A percentile compares a stretch with the other conserved stretches of the same genome.
These are phyloP conservation scores for Globisporangium okanoganense DNA, from an alignment of 352 stramenopile species.

Conservation along the genomic window DNA sequence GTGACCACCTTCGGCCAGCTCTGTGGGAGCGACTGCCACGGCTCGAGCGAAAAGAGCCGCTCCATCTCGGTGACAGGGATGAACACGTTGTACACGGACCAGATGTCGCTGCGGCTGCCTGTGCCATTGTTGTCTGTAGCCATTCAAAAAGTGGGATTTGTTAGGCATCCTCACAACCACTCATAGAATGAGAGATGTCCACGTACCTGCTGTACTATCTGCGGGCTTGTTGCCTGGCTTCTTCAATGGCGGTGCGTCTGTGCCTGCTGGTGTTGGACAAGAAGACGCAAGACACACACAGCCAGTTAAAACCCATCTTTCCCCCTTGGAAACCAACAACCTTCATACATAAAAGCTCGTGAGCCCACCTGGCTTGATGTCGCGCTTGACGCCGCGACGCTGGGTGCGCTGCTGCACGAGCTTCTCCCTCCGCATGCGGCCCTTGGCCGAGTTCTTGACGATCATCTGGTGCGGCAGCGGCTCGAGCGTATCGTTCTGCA, in stretches of 20 bases:
- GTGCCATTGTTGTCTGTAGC: slow-evolving; percentile 4
- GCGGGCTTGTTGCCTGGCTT: slow-evolving; percentile 8
- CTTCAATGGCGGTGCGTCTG: slow-evolving; percentile 10
- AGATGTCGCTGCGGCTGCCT: neutral
- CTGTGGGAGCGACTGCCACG: slow-evolving; percentile 12
- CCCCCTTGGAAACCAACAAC: neutral
- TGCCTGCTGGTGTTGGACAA: neutral
- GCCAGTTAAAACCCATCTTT: neutral
- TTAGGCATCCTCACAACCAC: neutral
- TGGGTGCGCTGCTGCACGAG: slow-evolving; percentile 23
- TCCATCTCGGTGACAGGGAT: slow-evolving; percentile 19
- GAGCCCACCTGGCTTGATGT: slow-evolving; percentile 12
- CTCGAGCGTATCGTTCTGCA: slow-evolving; percentile 42
- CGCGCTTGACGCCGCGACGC: slow-evolving; percentile 21
- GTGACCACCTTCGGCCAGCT: slow-evolving; percentile 27
- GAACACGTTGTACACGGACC: slow-evolving; percentile 20
- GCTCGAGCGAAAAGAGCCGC: slow-evolving; percentile 10
- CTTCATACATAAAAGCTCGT: neutral
- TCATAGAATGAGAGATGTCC: neutral
- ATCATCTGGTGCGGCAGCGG: slow-evolving; percentile 46
- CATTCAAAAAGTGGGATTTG: neutral
- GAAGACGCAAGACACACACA: neutral
- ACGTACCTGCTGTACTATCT: slow-evolving; percentile 8
- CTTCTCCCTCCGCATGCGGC: slow-evolving; percentile 28
- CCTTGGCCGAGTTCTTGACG: slow-evolving; percentile 45